Conservation (phyloP, 148 eudicot genomes). For the Rhododendron ovatum region DNA sequence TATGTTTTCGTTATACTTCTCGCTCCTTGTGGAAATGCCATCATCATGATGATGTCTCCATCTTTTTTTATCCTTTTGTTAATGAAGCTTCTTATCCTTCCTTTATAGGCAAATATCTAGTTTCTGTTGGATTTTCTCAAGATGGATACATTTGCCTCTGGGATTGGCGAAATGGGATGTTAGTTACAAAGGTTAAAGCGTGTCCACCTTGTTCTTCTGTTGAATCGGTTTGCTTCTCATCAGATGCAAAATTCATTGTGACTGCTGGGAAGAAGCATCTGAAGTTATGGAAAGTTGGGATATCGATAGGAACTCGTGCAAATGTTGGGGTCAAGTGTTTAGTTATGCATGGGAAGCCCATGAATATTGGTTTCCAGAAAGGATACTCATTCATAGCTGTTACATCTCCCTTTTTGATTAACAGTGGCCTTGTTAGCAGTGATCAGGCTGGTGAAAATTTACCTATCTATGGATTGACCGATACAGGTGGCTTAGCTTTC, state of each 20-base stretch:
- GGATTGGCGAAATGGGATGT: slow-evolving; percentile 40
- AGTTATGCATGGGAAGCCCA: slow-evolving; percentile 27
- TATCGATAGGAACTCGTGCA: slow-evolving; percentile 25
- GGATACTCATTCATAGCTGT: slow-evolving; percentile 46
- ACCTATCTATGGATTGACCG: slow-evolving; percentile 44
- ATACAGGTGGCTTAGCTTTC: slow-evolving; percentile 28
- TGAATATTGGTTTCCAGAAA: slow-evolving; percentile 28
- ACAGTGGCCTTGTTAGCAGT: slow-evolving; percentile 4
- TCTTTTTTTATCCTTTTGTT: neutral
- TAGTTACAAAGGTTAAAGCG: slow-evolving; percentile 40
- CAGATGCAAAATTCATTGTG: slow-evolving; percentile 40
- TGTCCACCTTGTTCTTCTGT: slow-evolving; percentile 38
- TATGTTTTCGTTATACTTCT: neutral
- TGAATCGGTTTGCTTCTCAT: slow-evolving; percentile 41
- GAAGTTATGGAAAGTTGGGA: slow-evolving; percentile 40
- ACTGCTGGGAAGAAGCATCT: slow-evolving; percentile 51
- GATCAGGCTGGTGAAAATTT: slow-evolving; percentile 22
- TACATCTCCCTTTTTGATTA: slow-evolving; percentile 24
- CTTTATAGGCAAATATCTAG: slow-evolving; percentile 35
- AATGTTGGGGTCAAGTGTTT: slow-evolving; percentile 30
- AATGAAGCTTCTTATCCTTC: neutral
- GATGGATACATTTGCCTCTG: slow-evolving; percentile 58
- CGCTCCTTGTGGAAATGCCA: neutral
- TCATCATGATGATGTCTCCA: neutral
- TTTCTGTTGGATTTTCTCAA: slow-evolving; percentile 46